phyloP scores from a whole-genome alignment of 768 basidiomycete genomes.

The Mycena amicta region DNA sequence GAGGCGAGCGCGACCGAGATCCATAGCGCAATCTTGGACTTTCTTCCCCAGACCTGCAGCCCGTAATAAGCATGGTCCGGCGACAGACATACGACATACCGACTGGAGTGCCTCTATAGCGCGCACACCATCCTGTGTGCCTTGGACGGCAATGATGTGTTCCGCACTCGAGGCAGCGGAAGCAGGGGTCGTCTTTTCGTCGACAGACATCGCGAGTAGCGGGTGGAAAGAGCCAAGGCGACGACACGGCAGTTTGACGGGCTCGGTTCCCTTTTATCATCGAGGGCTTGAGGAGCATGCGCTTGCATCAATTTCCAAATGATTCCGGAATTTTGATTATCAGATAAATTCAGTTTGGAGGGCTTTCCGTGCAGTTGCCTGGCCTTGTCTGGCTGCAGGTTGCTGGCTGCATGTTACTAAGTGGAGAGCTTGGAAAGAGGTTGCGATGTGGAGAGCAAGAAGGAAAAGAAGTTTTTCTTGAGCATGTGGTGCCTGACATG shows the following conservation, averaged over 20 bases:
- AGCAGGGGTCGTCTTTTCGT: constrained; percentile 17
- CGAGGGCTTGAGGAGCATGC: neutral
- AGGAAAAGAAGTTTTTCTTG: neutral
- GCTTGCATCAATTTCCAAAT: neutral
- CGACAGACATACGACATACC: neutral
- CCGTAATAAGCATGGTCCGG: neutral
- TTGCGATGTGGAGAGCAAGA: too few relatives aligned
- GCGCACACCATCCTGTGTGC: constrained; percentile 20
- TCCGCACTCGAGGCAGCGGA: constrained; percentile 11
- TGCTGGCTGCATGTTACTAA: neutral
- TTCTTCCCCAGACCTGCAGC: constrained; percentile 20
- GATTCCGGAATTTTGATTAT: neutral
- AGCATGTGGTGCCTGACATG: neutral
- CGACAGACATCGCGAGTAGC: constrained; percentile 6
- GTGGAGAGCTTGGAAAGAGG: neutral
- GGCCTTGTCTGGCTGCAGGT: neutral
- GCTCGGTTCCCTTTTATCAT: neutral
- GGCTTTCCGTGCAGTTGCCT: neutral
- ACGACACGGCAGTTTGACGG: neutral
- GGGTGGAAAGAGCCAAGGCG: neutral
- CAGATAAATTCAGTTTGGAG: neutral
- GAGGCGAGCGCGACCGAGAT: constrained; percentile 21
- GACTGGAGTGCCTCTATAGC: constrained; percentile 22
- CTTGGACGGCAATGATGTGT: constrained; percentile 10
- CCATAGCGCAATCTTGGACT: constrained; percentile 23